A percentile compares a stretch with the other conserved stretches of the same genome.
These are phyloP conservation scores for Geranium rotundifolium DNA, from an alignment of 345 rosid genomes.

Conservation along the genomic window DNA sequence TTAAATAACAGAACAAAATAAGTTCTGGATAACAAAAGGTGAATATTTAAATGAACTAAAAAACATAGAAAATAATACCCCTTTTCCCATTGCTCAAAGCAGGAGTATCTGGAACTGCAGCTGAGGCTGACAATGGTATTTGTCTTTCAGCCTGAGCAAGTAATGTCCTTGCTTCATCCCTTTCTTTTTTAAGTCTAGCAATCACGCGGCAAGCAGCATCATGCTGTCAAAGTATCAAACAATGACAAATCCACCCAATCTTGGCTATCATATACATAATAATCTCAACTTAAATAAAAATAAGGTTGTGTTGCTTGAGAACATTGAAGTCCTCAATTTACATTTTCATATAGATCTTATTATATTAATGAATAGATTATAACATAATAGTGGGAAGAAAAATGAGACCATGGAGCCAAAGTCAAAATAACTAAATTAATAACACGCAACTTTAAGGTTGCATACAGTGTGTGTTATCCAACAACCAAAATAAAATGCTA, in stretches of 20 bases:
- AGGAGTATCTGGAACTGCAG: conserved; percentile 30
- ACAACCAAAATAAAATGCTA: background rate
- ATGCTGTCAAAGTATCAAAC: conserved; percentile 39
- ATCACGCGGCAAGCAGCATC: conserved; percentile 99
- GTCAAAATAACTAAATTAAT: too few species aligned
- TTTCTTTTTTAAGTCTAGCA: conserved; percentile 91
- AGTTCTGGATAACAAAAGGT: conserved; percentile 1
- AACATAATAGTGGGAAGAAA: too few species aligned
- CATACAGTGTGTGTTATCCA: background rate
- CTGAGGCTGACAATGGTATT: conserved; percentile 38
- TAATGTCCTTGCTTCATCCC: conserved; percentile 78
- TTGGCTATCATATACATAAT: too few species aligned
- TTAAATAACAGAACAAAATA: conserved; percentile 7
- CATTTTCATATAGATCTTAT: too few species aligned
- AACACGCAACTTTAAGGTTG: too few species aligned
- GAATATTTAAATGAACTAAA: conserved; percentile 1
- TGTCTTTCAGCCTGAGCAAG: conserved; percentile 78
- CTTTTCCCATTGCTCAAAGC: conserved; percentile 77
- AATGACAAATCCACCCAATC: conserved; percentile 6
- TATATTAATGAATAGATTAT: too few species aligned
- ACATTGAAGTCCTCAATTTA: too few species aligned
- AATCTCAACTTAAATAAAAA: background rate
- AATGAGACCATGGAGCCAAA: too few species aligned
- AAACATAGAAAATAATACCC: conserved; percentile 29
- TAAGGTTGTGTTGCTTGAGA: background rate